Base-by-base conservation (phyloP, 805 yeast species). In the Wickerhamomyces canadensis region DNA sequence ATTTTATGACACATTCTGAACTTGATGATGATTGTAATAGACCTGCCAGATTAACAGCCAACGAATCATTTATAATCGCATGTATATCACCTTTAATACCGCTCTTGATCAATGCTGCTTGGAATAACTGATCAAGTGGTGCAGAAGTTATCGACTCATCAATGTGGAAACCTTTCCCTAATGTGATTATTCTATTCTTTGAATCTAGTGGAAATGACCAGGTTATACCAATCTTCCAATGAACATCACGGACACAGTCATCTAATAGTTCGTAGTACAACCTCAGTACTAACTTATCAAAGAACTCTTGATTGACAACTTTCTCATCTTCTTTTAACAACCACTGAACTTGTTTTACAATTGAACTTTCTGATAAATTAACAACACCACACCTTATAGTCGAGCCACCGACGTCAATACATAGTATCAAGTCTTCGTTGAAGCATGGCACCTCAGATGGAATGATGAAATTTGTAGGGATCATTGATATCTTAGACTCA, bases 11-110 rank as follows among this genome's bases (percentile, higher is more conserved):
- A n/a, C n/a, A n/a, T n/a, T n/a, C n/a, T n/a, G n/a, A n/a, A n/a
- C n/a, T n/a, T n/a, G n/a, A n/a, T n/a, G n/a, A n/a, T n/a, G n/a
- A n/a, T n/a, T n/a, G n/a, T n/a, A n/a, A n/a, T n/a, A n/a, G n/a
- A n/a, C 79, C 80, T 0, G 84, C 70, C 10, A 80, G 60, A 51
- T 68, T 74, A 0, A 79, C 84, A 0, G 84, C 80, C n/a, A 78
- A 67, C 1, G 84, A 73, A 50, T 78, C 88, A 54, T 81, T 81
- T 22, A 80, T 60, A 27, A 80, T 67, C 13, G 68, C 57, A 42
- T 63, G 55, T 17, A 80, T 66, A 13, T 60, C 52, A 14, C 71
- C 55, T 2, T 46, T 35, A 8, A 70, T 32, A 12, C 49, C 45
- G 30, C 51, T 49, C 3, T 34, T 24, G 4, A 37, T 18, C 40